These are phyloP conservation scores for Daedaleopsis sinensis DNA, from an alignment of 768 basidiomycete genomes.

Conservation along the genomic window DNA sequence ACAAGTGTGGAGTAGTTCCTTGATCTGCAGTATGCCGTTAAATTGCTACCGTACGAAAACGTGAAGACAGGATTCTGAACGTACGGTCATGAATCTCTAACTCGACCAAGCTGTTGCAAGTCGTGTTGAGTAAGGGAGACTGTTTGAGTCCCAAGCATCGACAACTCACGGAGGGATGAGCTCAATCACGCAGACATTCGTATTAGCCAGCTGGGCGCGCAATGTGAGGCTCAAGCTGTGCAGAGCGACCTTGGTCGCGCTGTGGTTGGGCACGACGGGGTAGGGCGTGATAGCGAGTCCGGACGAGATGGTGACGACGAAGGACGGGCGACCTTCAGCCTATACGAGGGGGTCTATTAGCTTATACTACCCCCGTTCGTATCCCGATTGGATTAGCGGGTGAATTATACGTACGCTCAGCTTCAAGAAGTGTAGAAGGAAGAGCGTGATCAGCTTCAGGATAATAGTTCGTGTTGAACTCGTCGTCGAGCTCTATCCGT, in stretches of 20 bases:
- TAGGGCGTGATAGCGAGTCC: constrained; percentile 51
- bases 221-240: constrained; percentile 55
- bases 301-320: constrained; percentile 55
- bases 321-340: constrained; percentile 49
- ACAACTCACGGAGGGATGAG: constrained; percentile 57
- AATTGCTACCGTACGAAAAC: background rate
- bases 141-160: background rate
- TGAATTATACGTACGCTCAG: constrained; percentile 47
- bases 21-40: constrained; percentile 40
- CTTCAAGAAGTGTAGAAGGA: constrained; percentile 58
- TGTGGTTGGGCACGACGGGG: constrained; percentile 50
- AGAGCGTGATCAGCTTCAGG: constrained; percentile 48
- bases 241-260: constrained; percentile 59
- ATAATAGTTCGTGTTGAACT: constrained; percentile 59
- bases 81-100: constrained; percentile 64
- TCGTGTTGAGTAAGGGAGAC: background rate
- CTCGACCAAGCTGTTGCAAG: constrained; percentile 50
- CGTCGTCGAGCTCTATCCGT: constrained; percentile 47
- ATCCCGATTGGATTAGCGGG: background rate
- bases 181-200: constrained; percentile 57
- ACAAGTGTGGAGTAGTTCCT: constrained; percentile 49
- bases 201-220: constrained; percentile 47
- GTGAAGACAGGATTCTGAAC: constrained; percentile 13
- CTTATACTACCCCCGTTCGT: background rate
- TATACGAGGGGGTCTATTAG: constrained; percentile 20